Conservation (phyloP, 768 basidiomycete genomes). For the Lentinula detonsa region DNA sequence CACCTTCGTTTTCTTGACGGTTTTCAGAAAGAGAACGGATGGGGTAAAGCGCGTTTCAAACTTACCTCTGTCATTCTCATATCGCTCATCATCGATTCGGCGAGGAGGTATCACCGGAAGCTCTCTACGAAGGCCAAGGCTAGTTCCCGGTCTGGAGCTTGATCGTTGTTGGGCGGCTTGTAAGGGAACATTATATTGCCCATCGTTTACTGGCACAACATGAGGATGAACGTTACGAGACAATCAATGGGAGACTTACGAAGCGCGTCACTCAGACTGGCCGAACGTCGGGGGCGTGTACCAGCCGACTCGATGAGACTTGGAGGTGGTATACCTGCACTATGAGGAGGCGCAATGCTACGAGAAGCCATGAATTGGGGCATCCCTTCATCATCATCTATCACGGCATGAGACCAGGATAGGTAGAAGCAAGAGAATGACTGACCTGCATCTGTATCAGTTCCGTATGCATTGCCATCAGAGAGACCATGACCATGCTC, state of each 20-base stretch:
- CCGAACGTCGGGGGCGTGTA: constrained; percentile 67
- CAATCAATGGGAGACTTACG: neutral
- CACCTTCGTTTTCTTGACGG: constrained; percentile 12
- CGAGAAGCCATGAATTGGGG: constrained; percentile 1
- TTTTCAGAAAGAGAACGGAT: neutral
- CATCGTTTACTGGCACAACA: constrained; percentile 17
- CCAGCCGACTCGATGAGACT: constrained; percentile 32
- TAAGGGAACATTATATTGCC: constrained; percentile 10
- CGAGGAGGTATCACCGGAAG: constrained; percentile 18
- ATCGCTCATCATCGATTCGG: constrained; percentile 30
- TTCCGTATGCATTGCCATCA: neutral
- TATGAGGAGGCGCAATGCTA: neutral
- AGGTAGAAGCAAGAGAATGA: neutral
- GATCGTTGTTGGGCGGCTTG: constrained; percentile 15
- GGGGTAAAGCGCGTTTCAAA: neutral
- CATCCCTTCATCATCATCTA: constrained; percentile 3
- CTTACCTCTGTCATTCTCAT: constrained; percentile 3
- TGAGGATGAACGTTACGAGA: constrained; percentile 16
- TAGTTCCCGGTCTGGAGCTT: constrained; percentile 35
- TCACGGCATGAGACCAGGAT: neutral
- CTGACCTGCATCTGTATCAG: neutral
- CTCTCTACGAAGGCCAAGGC: constrained; percentile 28
- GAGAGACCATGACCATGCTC: constrained; percentile 5
- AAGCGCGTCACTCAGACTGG: constrained; percentile 67
- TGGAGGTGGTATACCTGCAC: constrained; percentile 5